phyloP scores from a whole-genome alignment of 2,329 filamentous ascomycete genomes.

The Dactylonectria macrodidyma region DNA sequence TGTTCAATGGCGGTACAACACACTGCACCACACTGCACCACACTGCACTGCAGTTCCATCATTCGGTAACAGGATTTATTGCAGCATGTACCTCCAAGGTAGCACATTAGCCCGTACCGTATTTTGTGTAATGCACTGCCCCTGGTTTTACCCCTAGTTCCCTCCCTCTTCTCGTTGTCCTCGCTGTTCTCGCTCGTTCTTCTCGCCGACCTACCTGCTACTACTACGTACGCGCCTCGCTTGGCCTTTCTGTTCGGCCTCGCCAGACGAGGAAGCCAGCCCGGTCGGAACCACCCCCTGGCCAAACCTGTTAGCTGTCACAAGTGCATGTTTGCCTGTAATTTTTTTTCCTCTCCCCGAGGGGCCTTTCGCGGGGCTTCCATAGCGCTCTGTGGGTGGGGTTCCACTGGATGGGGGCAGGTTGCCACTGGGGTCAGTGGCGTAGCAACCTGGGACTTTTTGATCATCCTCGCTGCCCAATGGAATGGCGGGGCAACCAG shows the following conservation, averaged over 20 bases:
- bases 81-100: not conserved
- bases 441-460: constrained; percentile 30
- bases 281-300: not conserved
- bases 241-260: not conserved
- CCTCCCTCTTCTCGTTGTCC: not conserved
- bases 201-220: not conserved
- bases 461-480: constrained; percentile 28
- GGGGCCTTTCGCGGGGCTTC: constrained; percentile 43
- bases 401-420: constrained; percentile 8
- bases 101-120: not conserved
- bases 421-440: constrained; percentile 28
- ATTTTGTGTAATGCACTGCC: constrained; percentile 16
- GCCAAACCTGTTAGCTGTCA: constrained; percentile 25
- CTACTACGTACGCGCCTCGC: not conserved
- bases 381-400: constrained; percentile 40
- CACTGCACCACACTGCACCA: too few relatives aligned
- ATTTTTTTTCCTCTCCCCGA: constrained; percentile 14
- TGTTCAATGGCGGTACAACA: not conserved
- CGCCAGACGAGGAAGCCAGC: constrained; percentile 9
- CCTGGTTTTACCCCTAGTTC: constrained; percentile 2
- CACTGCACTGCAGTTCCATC: not conserved
- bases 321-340: constrained; percentile 31
- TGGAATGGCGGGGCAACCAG: constrained; percentile 32
- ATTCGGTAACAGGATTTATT: not conserved
- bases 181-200: not conserved